Conservation (phyloP, 23 red algal species). For the Agarophyton chilense region DNA sequence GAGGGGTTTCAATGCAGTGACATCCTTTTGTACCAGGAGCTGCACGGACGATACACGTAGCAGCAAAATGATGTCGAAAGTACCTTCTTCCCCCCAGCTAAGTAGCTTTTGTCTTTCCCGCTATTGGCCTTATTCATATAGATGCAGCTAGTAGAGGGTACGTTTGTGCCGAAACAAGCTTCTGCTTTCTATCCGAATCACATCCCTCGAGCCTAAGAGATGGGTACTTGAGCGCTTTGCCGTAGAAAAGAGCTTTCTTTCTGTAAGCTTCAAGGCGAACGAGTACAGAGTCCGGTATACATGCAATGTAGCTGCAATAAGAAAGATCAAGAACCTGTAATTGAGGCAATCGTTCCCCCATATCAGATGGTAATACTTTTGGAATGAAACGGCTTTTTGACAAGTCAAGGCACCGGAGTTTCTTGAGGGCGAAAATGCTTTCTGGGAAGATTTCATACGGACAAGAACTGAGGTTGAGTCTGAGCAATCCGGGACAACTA, state of each 20-base stretch:
- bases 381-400: not conserved
- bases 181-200: not conserved
- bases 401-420: not conserved
- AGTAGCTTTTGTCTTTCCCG: too few relatives aligned
- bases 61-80: too few relatives aligned
- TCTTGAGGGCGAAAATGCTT: not conserved
- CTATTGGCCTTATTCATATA: not conserved
- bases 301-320: not conserved
- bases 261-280: not conserved
- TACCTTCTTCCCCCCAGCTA: too few relatives aligned
- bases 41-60: too few relatives aligned
- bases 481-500: not conserved
- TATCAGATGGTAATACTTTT: not conserved
- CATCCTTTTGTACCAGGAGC: too few relatives aligned
- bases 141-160: conserved; percentile 8
- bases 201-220: not conserved
- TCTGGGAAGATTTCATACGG: not conserved
- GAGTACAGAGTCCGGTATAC: conserved; percentile 15
- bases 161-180: not conserved
- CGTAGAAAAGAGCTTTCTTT: not conserved
- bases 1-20: too few relatives aligned
- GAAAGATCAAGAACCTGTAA: conserved; percentile 3
- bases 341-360: not conserved
- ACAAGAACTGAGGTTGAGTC: conserved; percentile 7
- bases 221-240: not conserved